A percentile compares a stretch with the other conserved stretches of the same genome.
These are phyloP conservation scores for Starmerella vaccinii DNA, from an alignment of 805 yeast genomes.

Conservation along the genomic window DNA sequence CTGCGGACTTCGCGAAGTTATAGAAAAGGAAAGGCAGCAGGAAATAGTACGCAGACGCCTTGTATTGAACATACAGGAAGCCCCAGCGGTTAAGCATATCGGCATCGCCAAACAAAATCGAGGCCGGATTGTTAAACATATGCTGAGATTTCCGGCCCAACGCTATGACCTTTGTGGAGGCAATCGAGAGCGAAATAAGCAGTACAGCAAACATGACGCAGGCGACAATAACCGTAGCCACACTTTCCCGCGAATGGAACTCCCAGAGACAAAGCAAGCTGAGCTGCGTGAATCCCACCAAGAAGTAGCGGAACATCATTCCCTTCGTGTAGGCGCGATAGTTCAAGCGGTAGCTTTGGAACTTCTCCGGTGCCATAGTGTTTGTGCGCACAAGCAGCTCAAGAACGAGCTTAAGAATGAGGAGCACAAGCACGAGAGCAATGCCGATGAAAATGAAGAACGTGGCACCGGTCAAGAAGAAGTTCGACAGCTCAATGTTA, in stretches of 20 bases:
- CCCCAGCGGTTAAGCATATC: constrained; percentile 78
- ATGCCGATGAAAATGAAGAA: constrained; percentile 70
- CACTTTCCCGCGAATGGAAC: constrained; percentile 70
- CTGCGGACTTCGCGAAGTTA: constrained; percentile 60
- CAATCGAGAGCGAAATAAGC: constrained; percentile 53
- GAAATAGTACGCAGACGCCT: constrained; percentile 82
- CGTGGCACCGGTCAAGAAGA: constrained; percentile 77
- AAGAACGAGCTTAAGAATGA: constrained; percentile 57
- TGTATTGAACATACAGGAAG: constrained; percentile 80
- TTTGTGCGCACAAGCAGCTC: constrained; percentile 54
- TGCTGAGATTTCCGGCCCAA: constrained; percentile 62
- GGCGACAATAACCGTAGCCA: constrained; percentile 74
- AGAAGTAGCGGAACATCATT: constrained; percentile 67
- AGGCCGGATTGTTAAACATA: constrained; percentile 84
- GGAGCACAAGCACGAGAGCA: constrained; percentile 45
- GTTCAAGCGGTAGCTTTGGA: constrained; percentile 64
- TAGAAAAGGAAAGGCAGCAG: constrained; percentile 54
- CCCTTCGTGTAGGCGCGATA: constrained; percentile 59
- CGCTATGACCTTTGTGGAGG: constrained; percentile 61
- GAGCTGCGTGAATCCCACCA: constrained; percentile 81
- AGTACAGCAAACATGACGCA: constrained; percentile 53
- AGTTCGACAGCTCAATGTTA: constrained; percentile 71
- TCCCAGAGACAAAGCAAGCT: constrained; percentile 81
- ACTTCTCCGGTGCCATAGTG: constrained; percentile 51
- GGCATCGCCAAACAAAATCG: constrained; percentile 74